Evolutionary conservation across 1,284 basidiomycete species (phyloP).

Genomic region (Ceratobasidium sp.): DNA sequence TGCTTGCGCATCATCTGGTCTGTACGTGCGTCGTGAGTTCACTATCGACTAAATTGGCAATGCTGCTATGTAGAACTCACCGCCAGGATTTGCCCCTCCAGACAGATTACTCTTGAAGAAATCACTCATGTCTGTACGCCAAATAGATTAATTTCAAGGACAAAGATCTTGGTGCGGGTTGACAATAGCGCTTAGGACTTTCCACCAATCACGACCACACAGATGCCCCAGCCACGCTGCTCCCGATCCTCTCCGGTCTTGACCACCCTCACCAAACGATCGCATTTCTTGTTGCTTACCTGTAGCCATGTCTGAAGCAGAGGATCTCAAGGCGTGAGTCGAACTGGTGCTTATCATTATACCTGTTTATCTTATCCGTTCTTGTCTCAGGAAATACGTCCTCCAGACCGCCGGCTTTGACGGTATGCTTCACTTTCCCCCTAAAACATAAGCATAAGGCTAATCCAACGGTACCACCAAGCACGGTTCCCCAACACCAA

Average conservation of each 20-base stretch:
- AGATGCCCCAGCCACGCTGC: slow-evolving; percentile 19
- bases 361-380: slow-evolving; percentile 46
- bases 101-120: slow-evolving; percentile 36
- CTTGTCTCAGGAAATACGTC: slow-evolving; percentile 74
- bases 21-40: slow-evolving; percentile 50
- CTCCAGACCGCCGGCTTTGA: slow-evolving; percentile 90
- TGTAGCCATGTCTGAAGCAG: slow-evolving; percentile 71
- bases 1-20: slow-evolving; percentile 74
- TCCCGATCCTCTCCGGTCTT: slow-evolving; percentile 41
- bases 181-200: slow-evolving; percentile 25
- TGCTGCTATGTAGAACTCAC: background rate
- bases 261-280: slow-evolving; percentile 35
- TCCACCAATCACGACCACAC: slow-evolving; percentile 16
- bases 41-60: background rate
- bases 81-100: slow-evolving; percentile 10
- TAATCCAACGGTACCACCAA: slow-evolving; percentile 53
- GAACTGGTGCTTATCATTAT: slow-evolving; percentile 3
- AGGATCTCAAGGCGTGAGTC: slow-evolving; percentile 48
- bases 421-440: slow-evolving; percentile 62
- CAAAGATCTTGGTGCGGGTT: slow-evolving; percentile 2
- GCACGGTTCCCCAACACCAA: slow-evolving; percentile 97
- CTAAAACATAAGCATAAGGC: background rate
- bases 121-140: slow-evolving; percentile 12
- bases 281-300: slow-evolving; percentile 50
- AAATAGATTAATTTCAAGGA: slow-evolving; percentile 1